A percentile compares a stretch with the other conserved stretches of the same genome.
These are phyloP conservation scores for Hippophae rhamnoides DNA, from an alignment of 306 rosid genomes.

Conservation along the genomic window DNA sequence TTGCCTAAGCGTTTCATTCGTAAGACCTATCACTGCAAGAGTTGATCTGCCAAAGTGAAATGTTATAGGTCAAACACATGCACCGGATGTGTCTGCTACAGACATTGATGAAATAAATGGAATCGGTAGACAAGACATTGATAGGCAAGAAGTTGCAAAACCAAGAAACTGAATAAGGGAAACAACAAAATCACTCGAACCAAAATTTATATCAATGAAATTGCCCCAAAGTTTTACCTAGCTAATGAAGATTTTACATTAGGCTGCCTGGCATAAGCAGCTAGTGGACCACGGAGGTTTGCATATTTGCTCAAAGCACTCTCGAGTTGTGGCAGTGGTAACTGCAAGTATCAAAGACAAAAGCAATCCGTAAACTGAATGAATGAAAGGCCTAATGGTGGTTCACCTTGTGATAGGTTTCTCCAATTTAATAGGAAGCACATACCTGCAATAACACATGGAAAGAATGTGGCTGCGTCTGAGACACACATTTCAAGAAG, in stretches of 20 bases:
- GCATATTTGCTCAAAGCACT: conserved; percentile 71
- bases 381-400: neutral
- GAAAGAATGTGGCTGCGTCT: conserved; percentile 94
- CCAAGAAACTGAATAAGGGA: neutral
- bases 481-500: conserved; percentile 90
- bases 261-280: conserved; percentile 74
- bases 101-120: no score
- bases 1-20: conserved; percentile 48
- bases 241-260: conserved; percentile 60
- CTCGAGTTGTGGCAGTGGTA: conserved; percentile 84
- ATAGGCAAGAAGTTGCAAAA: neutral
- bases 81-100: no score
- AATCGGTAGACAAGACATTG: no score
- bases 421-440: conserved; percentile 8
- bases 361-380: conserved; percentile 5
- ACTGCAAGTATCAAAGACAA: conserved; percentile 37
- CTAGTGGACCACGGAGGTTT: conserved; percentile 63
- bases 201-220: neutral
- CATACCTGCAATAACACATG: conserved; percentile 75
- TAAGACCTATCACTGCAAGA: conserved; percentile 62
- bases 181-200: neutral
- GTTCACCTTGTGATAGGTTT: neutral
- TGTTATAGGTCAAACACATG: neutral
- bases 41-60: conserved; percentile 44
- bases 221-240: conserved; percentile 33